Conservation (phyloP, 495 filamentous ascomycete species). For the Mycothermus thermophilus region DNA sequence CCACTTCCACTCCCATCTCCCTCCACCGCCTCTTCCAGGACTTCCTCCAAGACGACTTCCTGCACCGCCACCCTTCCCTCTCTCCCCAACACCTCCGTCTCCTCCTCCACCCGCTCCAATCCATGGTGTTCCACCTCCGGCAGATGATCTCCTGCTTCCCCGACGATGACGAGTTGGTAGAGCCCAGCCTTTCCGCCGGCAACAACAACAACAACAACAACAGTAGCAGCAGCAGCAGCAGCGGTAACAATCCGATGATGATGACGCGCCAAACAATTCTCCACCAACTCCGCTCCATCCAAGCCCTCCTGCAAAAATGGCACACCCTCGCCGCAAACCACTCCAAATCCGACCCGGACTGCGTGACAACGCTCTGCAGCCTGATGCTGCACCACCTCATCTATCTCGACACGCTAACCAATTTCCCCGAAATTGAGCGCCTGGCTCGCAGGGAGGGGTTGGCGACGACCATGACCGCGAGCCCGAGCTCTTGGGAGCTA, state of each 20-base stretch:
- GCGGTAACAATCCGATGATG: too few species aligned
- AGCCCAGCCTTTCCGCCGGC: too few species aligned
- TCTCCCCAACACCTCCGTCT: slow-evolving; percentile 36
- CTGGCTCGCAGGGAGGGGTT: slow-evolving; percentile 39
- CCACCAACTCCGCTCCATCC: slow-evolving; percentile 34
- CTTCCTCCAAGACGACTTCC: slow-evolving; percentile 33
- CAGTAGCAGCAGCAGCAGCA: too few species aligned
- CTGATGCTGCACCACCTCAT: slow-evolving; percentile 52
- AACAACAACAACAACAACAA: too few species aligned
- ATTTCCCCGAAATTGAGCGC: slow-evolving; percentile 45
- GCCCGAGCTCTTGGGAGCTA: slow-evolving; percentile 30
- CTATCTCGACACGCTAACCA: slow-evolving; percentile 43
- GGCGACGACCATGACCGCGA: too few species aligned
- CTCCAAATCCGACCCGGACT: slow-evolving; percentile 21
- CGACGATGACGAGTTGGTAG: slow-evolving; percentile 17
- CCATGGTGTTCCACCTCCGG: slow-evolving; percentile 33
- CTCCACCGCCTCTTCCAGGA: slow-evolving; percentile 45
- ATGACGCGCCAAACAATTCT: slow-evolving; percentile 18
- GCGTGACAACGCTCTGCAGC: slow-evolving; percentile 35
- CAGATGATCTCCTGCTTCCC: slow-evolving; percentile 36
- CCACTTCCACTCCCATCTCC: slow-evolving; percentile 32
- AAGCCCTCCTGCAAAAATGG: slow-evolving; percentile 43
- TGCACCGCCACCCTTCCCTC: slow-evolving; percentile 18
- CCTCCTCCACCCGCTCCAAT: slow-evolving; percentile 40
- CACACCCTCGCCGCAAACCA: slow-evolving; percentile 34